Percentiles rank a stretch among this genome's conserved stretches.
phyloP scores from a whole-genome alignment of 257 asterid genomes.

The Salvia miltiorrhiza region DNA sequence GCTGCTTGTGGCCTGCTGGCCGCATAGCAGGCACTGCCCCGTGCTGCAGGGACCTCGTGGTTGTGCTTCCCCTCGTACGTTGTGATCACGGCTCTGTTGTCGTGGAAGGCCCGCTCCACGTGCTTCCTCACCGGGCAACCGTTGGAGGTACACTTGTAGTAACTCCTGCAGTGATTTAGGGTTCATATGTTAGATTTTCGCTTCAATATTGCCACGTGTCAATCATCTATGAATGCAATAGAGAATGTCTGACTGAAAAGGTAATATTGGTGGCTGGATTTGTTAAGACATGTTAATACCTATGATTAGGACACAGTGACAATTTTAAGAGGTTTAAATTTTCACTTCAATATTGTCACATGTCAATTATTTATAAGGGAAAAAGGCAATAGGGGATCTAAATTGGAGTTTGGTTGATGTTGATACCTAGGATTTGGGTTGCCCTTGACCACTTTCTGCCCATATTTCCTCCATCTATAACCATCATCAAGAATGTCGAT shows the following conservation, averaged over 20 bases:
- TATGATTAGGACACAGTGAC: too few species aligned
- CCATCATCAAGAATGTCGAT: conserved; percentile 95
- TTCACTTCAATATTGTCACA: too few species aligned
- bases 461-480: conserved; percentile 92
- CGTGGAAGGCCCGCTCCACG: conserved; percentile 69
- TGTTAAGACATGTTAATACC: neutral
- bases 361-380: too few species aligned
- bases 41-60: conserved; percentile 73
- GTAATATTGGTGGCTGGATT: neutral
- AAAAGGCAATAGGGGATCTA: too few species aligned
- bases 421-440: conserved; percentile 78
- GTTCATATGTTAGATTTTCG: neutral
- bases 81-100: conserved; percentile 60
- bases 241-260: too few species aligned
- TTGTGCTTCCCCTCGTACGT: conserved; percentile 84
- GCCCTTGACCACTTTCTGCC: conserved; percentile 92
- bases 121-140: conserved; percentile 74
- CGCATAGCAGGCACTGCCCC: conserved; percentile 40
- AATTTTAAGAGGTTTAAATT: too few species aligned
- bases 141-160: conserved; percentile 70
- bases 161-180: conserved; percentile 50
- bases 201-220: too few species aligned
- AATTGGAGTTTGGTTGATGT: too few species aligned
- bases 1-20: conserved; percentile 35
- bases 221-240: too few species aligned